Evolutionary conservation across 108 stramenopile genomes (phyloP).

Genomic region (Cyclotella cryptica): DNA sequence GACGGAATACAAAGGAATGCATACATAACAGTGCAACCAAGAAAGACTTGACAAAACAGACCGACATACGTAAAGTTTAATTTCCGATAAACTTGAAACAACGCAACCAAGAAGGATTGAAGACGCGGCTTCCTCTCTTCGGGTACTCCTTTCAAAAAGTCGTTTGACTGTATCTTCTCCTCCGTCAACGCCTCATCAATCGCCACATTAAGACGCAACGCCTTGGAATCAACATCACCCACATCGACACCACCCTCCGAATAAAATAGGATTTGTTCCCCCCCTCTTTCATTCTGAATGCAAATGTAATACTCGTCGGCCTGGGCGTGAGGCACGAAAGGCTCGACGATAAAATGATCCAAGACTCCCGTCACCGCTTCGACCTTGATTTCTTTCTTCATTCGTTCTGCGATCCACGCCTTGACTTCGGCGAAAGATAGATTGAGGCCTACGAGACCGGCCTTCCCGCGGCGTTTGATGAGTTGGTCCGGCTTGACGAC

Average conservation of each 20-base stretch:
- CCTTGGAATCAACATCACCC: conserved; percentile 92
- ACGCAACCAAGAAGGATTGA: conserved; percentile 68
- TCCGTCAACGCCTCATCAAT: conserved; percentile 50
- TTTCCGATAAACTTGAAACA: conserved; percentile 79
- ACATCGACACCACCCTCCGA: conserved; percentile 93
- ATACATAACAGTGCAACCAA: too few relatives aligned
- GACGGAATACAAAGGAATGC: not conserved
- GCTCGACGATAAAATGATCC: conserved; percentile 89
- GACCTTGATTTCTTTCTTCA: conserved; percentile 70
- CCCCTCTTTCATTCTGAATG: conserved; percentile 79
- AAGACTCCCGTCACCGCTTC: conserved; percentile 75
- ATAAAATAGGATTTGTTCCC: conserved; percentile 87
- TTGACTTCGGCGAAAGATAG: conserved; percentile 72
- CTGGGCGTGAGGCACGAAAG: conserved; percentile 85
- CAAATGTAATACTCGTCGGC: conserved; percentile 92
- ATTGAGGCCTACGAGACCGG: conserved; percentile 89
- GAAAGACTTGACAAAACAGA: too few relatives aligned
- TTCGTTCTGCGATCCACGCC: conserved; percentile 80
- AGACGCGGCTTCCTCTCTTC: conserved; percentile 54
- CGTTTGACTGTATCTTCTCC: conserved; percentile 26
- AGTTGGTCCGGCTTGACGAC: conserved; percentile 95
- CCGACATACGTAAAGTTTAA: conserved; percentile 80
- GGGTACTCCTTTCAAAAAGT: conserved; percentile 68
- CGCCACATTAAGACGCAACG: conserved; percentile 59
- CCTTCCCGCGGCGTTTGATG: conserved; percentile 93